Evolutionary conservation across 2,329 filamentous ascomycete genomes (phyloP).

Genomic region (Coleophoma crateriformis): DNA sequence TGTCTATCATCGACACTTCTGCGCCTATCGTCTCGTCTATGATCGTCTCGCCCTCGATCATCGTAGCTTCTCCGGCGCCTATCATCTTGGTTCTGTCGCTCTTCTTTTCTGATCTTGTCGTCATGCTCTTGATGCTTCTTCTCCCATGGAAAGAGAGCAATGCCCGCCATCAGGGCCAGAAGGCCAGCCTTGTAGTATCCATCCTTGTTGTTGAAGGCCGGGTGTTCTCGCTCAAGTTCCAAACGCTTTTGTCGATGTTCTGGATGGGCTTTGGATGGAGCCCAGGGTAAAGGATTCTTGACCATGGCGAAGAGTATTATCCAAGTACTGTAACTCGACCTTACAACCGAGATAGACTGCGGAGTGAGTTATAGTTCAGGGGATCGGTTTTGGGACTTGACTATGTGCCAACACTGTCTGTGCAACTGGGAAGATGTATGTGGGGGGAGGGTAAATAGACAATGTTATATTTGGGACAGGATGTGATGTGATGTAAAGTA

Average conservation of each 20-base stretch:
- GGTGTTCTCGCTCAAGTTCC: slow-evolving; percentile 31
- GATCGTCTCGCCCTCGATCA: neutral
- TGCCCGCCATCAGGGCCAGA: slow-evolving; percentile 3
- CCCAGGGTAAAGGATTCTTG: slow-evolving; percentile 2
- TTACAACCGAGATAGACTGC: too few species aligned
- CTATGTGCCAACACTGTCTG: too few species aligned
- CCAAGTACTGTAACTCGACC: too few species aligned
- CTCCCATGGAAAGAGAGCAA: slow-evolving; percentile 8
- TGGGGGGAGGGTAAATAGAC: too few species aligned
- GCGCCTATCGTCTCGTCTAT: neutral
- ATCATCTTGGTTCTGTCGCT: neutral
- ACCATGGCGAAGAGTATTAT: neutral
- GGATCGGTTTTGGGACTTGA: too few species aligned
- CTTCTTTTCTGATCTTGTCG: neutral
- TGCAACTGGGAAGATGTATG: too few species aligned
- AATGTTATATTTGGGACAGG: too few species aligned
- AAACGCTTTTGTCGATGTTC: slow-evolving; percentile 32
- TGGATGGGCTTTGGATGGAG: slow-evolving; percentile 33
- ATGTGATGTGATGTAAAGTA: too few species aligned
- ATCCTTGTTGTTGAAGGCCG: slow-evolving; percentile 26
- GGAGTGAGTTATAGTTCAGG: too few species aligned
- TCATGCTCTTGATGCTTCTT: slow-evolving; percentile 8
- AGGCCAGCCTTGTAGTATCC: slow-evolving; percentile 9
- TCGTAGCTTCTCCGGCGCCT: too few species aligned
- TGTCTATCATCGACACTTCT: neutral